Evolutionary conservation across 176 grass and related monocot species (phyloP).

Genomic region (Carex parvula): DNA sequence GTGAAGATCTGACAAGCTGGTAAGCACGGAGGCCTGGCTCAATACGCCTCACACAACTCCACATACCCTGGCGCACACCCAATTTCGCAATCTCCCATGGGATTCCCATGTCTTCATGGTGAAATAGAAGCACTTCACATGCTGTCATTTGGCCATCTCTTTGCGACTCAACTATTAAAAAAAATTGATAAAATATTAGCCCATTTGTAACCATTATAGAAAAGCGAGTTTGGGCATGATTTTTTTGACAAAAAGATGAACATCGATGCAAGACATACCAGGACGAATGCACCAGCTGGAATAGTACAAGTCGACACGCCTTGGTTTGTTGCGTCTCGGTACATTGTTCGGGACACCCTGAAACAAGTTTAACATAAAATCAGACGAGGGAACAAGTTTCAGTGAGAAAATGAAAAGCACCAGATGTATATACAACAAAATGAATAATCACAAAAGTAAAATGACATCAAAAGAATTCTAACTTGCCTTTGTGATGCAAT

Average conservation of each 20-base stretch:
- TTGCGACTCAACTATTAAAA: conserved; percentile 63
- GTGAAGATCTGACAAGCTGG: conserved; percentile 41
- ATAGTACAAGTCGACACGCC: conserved; percentile 93
- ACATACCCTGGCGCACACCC: conserved; percentile 86
- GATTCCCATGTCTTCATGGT: conserved; percentile 95
- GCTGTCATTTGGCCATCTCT: conserved; percentile 74
- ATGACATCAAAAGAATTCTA: background rate
- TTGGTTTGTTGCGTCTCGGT: conserved; percentile 68
- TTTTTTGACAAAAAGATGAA: background rate
- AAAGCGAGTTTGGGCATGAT: conserved; percentile 9
- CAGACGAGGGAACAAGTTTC: background rate
- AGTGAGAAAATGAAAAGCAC: background rate
- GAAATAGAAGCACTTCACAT: conserved; percentile 91
- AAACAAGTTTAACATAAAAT: conserved; percentile 26
- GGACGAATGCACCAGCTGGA: conserved; percentile 97
- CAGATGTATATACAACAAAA: background rate
- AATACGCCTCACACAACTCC: conserved; percentile 70
- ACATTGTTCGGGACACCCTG: conserved; percentile 75
- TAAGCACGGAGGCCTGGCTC: conserved; percentile 84
- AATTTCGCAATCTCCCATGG: conserved; percentile 79
- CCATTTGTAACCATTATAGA: background rate
- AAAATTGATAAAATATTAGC: conserved; percentile 6
- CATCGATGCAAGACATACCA: conserved; percentile 35
- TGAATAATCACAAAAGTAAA: background rate
- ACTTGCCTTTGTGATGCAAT: conserved; percentile 82